Conservation (phyloP, 192 early-diverging fungal species). For the Gigaspora rosea region DNA sequence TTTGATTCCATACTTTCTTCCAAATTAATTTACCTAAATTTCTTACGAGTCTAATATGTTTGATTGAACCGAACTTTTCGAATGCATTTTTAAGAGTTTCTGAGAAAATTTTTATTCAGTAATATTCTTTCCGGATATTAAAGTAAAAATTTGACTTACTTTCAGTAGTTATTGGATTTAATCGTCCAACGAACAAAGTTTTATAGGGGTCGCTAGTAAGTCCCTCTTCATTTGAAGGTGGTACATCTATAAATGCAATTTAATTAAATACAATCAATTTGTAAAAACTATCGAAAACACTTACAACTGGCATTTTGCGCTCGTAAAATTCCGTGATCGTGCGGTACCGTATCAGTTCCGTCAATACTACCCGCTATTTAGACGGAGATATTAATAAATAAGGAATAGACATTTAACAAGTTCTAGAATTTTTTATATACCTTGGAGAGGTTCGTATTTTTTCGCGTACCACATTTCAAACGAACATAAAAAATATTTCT, state of each 20-base stretch:
- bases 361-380: slow-evolving; percentile 42
- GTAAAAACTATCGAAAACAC: not conserved
- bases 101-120: not conserved
- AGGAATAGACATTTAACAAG: not conserved
- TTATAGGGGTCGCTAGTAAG: slow-evolving; percentile 34
- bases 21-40: slow-evolving; percentile 24
- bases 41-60: slow-evolving; percentile 30
- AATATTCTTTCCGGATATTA: too few species aligned
- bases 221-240: slow-evolving; percentile 18
- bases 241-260: slow-evolving; percentile 31
- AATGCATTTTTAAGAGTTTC: slow-evolving; percentile 37
- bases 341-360: slow-evolving; percentile 41
- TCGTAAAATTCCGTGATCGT: slow-evolving; percentile 42
- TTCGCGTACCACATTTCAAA: slow-evolving; percentile 42
- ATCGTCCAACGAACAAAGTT: slow-evolving; percentile 43
- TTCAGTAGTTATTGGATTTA: slow-evolving; percentile 44
- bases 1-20: not conserved
- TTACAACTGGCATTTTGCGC: slow-evolving; percentile 38
- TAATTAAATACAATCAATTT: not conserved
- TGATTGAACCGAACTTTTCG: slow-evolving; percentile 35
- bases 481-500: not conserved
- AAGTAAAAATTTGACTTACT: slow-evolving; percentile 5
- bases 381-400: not conserved
- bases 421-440: not conserved
- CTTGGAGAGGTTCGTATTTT: slow-evolving; percentile 39